Evolutionary conservation across 768 basidiomycete genomes (phyloP), one percentile per base, ranked within the genome.

Genomic region (Nevesoporus exiguus): DNA sequence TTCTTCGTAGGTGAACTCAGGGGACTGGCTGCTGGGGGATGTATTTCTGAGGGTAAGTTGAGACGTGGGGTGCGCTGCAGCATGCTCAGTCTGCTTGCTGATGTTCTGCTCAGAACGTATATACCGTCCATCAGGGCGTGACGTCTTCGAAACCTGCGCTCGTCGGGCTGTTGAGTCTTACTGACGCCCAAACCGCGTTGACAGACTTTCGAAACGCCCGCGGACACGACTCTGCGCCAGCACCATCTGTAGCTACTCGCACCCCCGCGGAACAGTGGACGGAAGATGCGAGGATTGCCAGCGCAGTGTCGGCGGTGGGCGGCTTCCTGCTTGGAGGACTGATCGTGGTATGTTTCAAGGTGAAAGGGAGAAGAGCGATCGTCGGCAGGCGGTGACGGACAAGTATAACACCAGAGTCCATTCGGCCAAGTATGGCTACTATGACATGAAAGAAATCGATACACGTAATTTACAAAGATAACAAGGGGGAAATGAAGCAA

Each of bases 21-120:
- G 77, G 5, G 83, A 85, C 66, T 85, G 82, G 81, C 70, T 85
- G 6, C 71, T 83, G 19, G 83, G 82, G n/a, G 81, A 81, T 49
- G 71, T 75, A 17, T 83, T 82, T 52, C 71, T 85, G 51, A 73
- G 82, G 59, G 82, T 79, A 54, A 51, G 74, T 69, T 25, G 22
- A 1, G 22, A 30, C 3, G 22, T 13, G 17, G n/a, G 25, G 19
- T 30, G 17, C n/a, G 17, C 7, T 44, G 13, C 7, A 13, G 7
- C 11, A 11, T 3, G 3, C 56, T 58, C 24, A 54, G 43, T 57
- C 4, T 2, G 66, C 39, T 14, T 27, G 15, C 17, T 14, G 31
- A 31, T 44, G 4, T 44, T 39, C 47, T 51, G 52, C 52, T 33
- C 52, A 80, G 82, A 85, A 83, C 61, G 77, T 80, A 25, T 83